These are phyloP conservation scores for Artemisia annua DNA, from an alignment of 129 eudicot species.

Conservation along the genomic window DNA sequence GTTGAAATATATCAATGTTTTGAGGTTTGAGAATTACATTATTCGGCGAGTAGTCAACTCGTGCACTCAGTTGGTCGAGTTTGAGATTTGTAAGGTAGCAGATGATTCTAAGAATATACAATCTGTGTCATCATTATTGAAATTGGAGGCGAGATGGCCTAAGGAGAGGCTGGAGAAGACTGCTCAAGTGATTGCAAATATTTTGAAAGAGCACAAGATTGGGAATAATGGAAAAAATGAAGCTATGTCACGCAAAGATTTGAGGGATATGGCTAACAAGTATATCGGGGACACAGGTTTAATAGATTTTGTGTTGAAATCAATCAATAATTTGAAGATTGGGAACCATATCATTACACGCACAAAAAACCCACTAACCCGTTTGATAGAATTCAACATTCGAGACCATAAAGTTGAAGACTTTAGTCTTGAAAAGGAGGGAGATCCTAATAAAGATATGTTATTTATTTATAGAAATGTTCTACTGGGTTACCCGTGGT, in stretches of 20 bases:
- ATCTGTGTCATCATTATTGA: slow-evolving; percentile 28
- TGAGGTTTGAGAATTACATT: slow-evolving; percentile 44
- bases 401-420: slow-evolving; percentile 32
- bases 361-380: slow-evolving; percentile 48
- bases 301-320: slow-evolving; percentile 57
- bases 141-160: slow-evolving; percentile 51
- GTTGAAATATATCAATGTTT: slow-evolving; percentile 60
- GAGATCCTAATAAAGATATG: slow-evolving; percentile 47
- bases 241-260: slow-evolving; percentile 53
- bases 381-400: slow-evolving; percentile 47
- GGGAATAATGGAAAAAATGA: slow-evolving; percentile 27
- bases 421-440: not conserved
- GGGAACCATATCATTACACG: slow-evolving; percentile 44
- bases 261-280: slow-evolving; percentile 51
- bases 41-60: slow-evolving; percentile 51
- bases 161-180: slow-evolving; percentile 48
- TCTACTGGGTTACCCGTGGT: slow-evolving; percentile 45
- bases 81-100: slow-evolving; percentile 43
- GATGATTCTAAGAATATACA: slow-evolving; percentile 28
- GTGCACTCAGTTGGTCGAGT: slow-evolving; percentile 43
- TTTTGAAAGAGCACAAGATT: slow-evolving; percentile 40
- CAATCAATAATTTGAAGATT: slow-evolving; percentile 35
- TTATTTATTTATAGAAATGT: slow-evolving; percentile 49
- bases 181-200: slow-evolving; percentile 47
- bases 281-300: slow-evolving; percentile 49